Evolutionary conservation across 1,284 basidiomycete genomes (phyloP).

Genomic region (Moesziomyces parantarcticus): DNA sequence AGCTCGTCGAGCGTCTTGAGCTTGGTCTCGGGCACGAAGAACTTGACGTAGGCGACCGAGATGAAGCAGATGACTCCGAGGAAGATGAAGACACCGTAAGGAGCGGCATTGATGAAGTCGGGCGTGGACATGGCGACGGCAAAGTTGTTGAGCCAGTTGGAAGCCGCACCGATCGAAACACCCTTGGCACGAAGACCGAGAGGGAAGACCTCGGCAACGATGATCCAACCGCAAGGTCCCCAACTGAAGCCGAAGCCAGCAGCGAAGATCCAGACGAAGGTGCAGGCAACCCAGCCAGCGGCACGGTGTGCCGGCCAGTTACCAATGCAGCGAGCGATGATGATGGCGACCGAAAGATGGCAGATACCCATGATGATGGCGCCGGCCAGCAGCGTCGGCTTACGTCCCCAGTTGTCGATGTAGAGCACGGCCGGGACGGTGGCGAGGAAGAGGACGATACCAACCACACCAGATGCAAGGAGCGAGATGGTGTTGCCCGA

Average conservation of each 20-base stretch:
- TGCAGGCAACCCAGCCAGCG: slow-evolving; percentile 72
- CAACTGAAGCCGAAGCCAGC: slow-evolving; percentile 78
- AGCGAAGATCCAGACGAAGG: slow-evolving; percentile 81
- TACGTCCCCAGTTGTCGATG: slow-evolving; percentile 77
- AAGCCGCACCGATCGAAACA: slow-evolving; percentile 83
- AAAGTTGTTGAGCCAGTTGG: slow-evolving; percentile 86
- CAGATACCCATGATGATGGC: slow-evolving; percentile 78
- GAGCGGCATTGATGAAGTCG: slow-evolving; percentile 41
- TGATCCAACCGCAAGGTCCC: slow-evolving; percentile 85
- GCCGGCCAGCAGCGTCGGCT: slow-evolving; percentile 70
- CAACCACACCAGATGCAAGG: slow-evolving; percentile 79
- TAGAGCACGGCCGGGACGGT: slow-evolving; percentile 79
- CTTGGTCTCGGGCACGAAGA: slow-evolving; percentile 79
- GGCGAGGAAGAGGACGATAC: slow-evolving; percentile 80
- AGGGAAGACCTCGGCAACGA: slow-evolving; percentile 85
- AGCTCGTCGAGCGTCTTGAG: slow-evolving; percentile 80
- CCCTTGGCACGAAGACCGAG: slow-evolving; percentile 85
- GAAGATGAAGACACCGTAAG: slow-evolving; percentile 75
- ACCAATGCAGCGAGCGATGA: slow-evolving; percentile 71
- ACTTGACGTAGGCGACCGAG: slow-evolving; percentile 72
- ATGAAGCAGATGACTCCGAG: slow-evolving; percentile 76
- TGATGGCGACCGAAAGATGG: slow-evolving; percentile 77
- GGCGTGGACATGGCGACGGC: slow-evolving; percentile 62
- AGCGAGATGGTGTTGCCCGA: slow-evolving; percentile 74
- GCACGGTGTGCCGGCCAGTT: slow-evolving; percentile 73